Evolutionary conservation across 441 rosid species (phyloP), one percentile per base, ranked within the genome.

Genomic region (Bruguiera hainesii): DNA sequence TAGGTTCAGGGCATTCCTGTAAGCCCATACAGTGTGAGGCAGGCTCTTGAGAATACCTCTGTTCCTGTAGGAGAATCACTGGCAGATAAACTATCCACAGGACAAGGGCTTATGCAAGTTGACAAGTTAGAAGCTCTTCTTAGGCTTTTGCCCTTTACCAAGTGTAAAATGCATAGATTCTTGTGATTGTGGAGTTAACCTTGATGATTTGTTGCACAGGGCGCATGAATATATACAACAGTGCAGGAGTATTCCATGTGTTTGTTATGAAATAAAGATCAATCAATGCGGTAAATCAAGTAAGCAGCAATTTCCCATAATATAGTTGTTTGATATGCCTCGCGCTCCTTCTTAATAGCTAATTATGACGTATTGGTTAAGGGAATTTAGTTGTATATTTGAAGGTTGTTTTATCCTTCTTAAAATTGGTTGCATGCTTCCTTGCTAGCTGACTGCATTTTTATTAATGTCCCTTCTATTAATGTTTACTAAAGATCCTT

Each of bases 101-200:
- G 99, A 71, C 87, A 93, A 60, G 98, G 98, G 73, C 99, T 91
- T 72, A 85, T 93, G 89, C 97, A 88, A 89, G 96, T 93, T 83
- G 91, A 96, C 86, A 90, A 77, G 99, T 96, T 70, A 86, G 79
- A 64, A 77, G 64, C 78, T 76, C 39, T 67, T 60, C 69, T 60
- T 71, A 60, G 11, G 61, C 70, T 64, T 72, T 69, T 33, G 5
- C 50, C 61, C 20, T 33, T 56, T 65, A 6, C 18, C 61, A 52
- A 57, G 58, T 52, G 61, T 66, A 16, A 60, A 58, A 64, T 62
- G 58, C 46, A 55, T 42, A 52, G 57, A 39, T 68, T 69, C 75
- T 31, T 70, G 55, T 46, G 60, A 63, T 65, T 69, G n/a, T 71
- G 63, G 71, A 51, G 56, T 31, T 73, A 28, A 61, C 71, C 61